Base-by-base conservation (phyloP, 169 alveolate genomes). In the Cryptosporidium baileyi region DNA sequence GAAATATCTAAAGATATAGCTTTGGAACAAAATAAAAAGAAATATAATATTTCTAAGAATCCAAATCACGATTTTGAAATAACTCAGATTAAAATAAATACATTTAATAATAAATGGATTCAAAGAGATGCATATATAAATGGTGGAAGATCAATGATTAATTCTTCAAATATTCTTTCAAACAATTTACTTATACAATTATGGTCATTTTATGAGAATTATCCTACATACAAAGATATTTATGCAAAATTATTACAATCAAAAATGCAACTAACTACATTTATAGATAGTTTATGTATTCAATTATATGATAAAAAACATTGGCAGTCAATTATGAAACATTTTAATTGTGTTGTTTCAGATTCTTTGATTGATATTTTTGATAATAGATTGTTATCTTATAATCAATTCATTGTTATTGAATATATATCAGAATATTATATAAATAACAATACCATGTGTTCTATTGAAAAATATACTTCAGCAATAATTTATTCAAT, bases 201-300 rank as follows among this genome's bases (percentile, higher is more conserved):
- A 30, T 74, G 85, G 85, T 54, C 65, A 36, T 59, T 74, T 24
- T 74, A 74, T 57, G 85, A 74, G 22, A 74, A 17, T 15, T 74
- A 74, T 36, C 85, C 85, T 9, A 74, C 74, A 8, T 74, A 54
- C 44, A 74, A 74, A 24, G 85, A 74, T 54, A 22, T 57, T 4
- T 74, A 41, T 22, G 59, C 67, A 38, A 51, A 34, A 57, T 24
- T 74, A 6, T 24, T 74, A 5, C 74, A 54, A n/a, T 7, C 74
- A 26, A 51, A 47, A 3, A 22, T 51, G 13, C 74, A 51, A 22
- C 36, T 57, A 30, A 74, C 85, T 8, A 57, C 65, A 28, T 54
- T 26, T 19, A 24, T 74, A 38, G 63, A 74, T 8, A 54, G 38
- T 57, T 15, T 74, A 74, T 74, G 85, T 15, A 13, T 57, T 13